Evolutionary conservation across 768 basidiomycete species (phyloP), one percentile per base, ranked within the genome.

Genomic region (Daedaleopsis sinensis): DNA sequence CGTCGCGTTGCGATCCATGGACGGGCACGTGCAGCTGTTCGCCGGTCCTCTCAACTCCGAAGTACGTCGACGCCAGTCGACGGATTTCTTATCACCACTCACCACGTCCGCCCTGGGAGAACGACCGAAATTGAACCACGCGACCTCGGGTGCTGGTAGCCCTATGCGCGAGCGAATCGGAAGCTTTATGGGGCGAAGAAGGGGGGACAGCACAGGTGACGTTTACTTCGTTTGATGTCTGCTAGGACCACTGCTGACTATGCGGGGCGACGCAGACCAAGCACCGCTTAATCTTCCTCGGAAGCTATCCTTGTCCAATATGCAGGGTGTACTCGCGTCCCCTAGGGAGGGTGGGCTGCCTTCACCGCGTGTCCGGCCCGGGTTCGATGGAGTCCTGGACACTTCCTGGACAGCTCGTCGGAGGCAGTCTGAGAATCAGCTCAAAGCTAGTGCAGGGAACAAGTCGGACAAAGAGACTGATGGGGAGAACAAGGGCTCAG

Each of bases 1-100:
- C 52, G 57, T 62, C 58, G 59, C 7, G 53, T 68, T 73, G 55
- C 59, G 63, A 12, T 46, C 23, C 47, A 16, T 16, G 38, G 27
- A 32, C 51, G 32, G 44, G 61, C 61, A 6, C 35, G 60, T 71
- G 44, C 71, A 94, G 93, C 84, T 95, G 68, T 93, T 94, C 72
- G 78, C 90, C 65, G 87, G 90, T 67, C 72, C 89, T 57, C 80
- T 95, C 67, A 95, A 95, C 78, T 94, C 94, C 61, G 91, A 94
- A 69, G 80, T 90, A 71, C 93, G 92, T 75, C 86, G 89, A 66
- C 91, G 93, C 65, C 91, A 91, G 74, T 90, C 91, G 52, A 84
- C 79, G 55, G 91, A 93, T 76, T 82, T 84, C 66, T 78, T 89
- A 63, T 85, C 85, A 15, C 80, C 88, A 24, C 75, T 88, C 62